A percentile compares a stretch with the other conserved stretches of the same genome.
These are phyloP conservation scores for Physcomitrellopsis africana DNA, from an alignment of 225 moss, liverwort and hornwort genomes.

Conservation along the genomic window DNA sequence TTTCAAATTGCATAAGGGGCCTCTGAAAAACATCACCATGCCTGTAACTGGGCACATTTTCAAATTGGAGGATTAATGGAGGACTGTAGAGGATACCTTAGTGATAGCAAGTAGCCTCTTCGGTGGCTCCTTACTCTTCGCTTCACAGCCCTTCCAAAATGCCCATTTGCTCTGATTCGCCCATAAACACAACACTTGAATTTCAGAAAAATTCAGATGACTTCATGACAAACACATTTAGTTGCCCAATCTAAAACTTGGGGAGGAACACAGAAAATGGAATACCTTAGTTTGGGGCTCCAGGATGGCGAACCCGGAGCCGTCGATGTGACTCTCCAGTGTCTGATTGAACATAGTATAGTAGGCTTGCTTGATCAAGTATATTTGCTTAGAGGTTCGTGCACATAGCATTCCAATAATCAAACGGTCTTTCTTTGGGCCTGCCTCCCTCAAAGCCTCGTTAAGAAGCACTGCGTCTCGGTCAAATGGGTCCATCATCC, in stretches of 20 bases:
- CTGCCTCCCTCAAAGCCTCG: slow-evolving; percentile 32
- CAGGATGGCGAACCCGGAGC: slow-evolving; percentile 20
- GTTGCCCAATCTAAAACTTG: neutral
- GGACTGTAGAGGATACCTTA: slow-evolving; percentile 27
- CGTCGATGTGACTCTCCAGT: slow-evolving; percentile 50
- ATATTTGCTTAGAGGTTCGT: slow-evolving; percentile 33
- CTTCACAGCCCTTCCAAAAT: slow-evolving; percentile 37
- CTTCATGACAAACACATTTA: neutral
- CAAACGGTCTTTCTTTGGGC: slow-evolving; percentile 32
- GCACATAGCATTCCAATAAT: slow-evolving; percentile 44
- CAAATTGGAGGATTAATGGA: neutral
- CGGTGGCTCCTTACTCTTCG: slow-evolving; percentile 24
- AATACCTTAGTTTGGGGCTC: slow-evolving; percentile 38
- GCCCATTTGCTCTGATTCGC: slow-evolving; percentile 46
- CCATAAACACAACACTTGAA: neutral
- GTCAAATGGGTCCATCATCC: slow-evolving; percentile 54
- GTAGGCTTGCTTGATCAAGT: slow-evolving; percentile 56
- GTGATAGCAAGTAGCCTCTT: slow-evolving; percentile 36
- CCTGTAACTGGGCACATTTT: neutral
- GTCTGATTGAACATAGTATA: slow-evolving; percentile 52
- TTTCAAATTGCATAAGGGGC: neutral
- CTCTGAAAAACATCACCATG: neutral
- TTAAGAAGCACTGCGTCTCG: slow-evolving; percentile 48
- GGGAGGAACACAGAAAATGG: neutral
- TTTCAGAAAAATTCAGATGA: neutral